These are phyloP conservation scores for Rhinocladiella similis DNA, from an alignment of 2,329 filamentous ascomycete species.

Conservation along the genomic window DNA sequence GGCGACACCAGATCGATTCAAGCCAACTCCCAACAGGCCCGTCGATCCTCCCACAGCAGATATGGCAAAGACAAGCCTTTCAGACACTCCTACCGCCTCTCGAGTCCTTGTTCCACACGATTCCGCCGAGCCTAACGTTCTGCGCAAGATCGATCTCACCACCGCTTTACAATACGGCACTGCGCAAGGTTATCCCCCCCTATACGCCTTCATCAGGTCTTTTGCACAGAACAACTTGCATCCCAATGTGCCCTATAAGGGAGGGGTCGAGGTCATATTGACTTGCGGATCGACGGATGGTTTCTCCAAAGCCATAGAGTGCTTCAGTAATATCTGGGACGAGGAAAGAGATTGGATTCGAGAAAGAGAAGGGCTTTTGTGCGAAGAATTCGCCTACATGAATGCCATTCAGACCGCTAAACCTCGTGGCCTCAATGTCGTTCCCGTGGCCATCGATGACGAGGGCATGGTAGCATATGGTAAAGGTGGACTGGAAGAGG, in stretches of 20 bases:
- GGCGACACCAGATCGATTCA: slow-evolving; percentile 72
- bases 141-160: slow-evolving; percentile 74
- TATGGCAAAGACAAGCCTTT: slow-evolving; percentile 38
- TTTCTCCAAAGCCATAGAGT: slow-evolving; percentile 73
- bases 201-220: slow-evolving; percentile 75
- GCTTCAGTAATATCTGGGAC: slow-evolving; percentile 75
- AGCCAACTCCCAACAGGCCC: slow-evolving; percentile 66
- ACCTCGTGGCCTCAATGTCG: slow-evolving; percentile 71
- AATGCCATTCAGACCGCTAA: slow-evolving; percentile 68
- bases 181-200: slow-evolving; percentile 76
- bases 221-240: slow-evolving; percentile 77
- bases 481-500: slow-evolving; percentile 71
- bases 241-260: slow-evolving; percentile 75
- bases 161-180: slow-evolving; percentile 85
- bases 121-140: slow-evolving; percentile 56
- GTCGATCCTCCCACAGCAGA: slow-evolving; percentile 45
- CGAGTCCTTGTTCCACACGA: slow-evolving; percentile 73
- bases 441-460: slow-evolving; percentile 72
- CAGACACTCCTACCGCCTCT: slow-evolving; percentile 38
- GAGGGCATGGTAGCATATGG: slow-evolving; percentile 78
- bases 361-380: slow-evolving; percentile 74
- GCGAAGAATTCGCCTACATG: slow-evolving; percentile 79
- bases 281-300: slow-evolving; percentile 85
- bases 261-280: slow-evolving; percentile 73
- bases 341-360: slow-evolving; percentile 65